Base-by-base conservation (phyloP, 805 yeast genomes). In the Lachancea kluyveri region DNA sequence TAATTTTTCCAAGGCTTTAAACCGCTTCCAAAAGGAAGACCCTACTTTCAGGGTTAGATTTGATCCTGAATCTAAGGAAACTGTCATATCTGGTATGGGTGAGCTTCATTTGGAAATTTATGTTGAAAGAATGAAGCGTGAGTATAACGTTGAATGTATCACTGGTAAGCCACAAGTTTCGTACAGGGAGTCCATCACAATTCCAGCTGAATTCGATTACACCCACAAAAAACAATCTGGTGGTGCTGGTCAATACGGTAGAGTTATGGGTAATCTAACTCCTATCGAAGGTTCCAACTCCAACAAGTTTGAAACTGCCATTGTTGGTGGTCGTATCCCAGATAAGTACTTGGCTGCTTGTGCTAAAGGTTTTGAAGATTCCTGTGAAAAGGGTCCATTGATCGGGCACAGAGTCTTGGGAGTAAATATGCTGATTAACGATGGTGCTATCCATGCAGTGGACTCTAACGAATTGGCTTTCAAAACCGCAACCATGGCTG, bases 211-310 rank as follows among this genome's bases (percentile, higher is more conserved):
- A 9, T 90, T 92, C 54, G 97, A 92, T 59, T 86, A 80, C 65
- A 81, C 95, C 17, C 97, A 90, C 70, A 92, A 92, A 74, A 90
- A 87, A 59, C 99, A 92, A 68, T 74, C 90, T 54, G 99, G 99
- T 62, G 99, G 99, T 74, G 94, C 97, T 45, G 99, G 99, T 65
- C 99, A 92, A 70, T 92, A 78, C 57, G 98, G 95, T 62, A 79
- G 88, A 67, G 96, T 90, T 53, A 81, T 87, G 61, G 97, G 99
- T 57, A 72, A 68, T 36, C 59, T 88, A 64, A 62, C 68, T 5
- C 77, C 87, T 33, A 55, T 73, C 28, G 82, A 72, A 31, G 45
- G 40, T 11, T 33, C 37, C 8, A 54, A 48, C 19, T 75, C 72
- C 37, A 88, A 88, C 60, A 65, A 66, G 46, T 92, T 90, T 61